Conservation (phyloP, 2,329 filamentous ascomycete species). For the Pseudogymnoascus sp. region DNA sequence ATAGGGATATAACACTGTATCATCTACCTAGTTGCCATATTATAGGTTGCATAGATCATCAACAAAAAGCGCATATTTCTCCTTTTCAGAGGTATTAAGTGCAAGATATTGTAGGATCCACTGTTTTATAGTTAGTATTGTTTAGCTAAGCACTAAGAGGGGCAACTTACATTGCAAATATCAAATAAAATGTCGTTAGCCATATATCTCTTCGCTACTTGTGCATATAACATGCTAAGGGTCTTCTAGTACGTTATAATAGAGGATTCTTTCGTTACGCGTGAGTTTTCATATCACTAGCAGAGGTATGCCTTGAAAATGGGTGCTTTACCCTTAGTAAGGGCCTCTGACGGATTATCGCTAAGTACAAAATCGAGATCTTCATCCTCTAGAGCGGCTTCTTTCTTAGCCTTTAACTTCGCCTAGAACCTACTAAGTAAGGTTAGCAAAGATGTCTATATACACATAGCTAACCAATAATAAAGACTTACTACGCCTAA, state of each 20-base stretch:
- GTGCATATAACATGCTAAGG: constrained; percentile 19
- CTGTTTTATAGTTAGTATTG: constrained; percentile 14
- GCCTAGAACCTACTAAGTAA: constrained; percentile 15
- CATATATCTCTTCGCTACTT: constrained; percentile 13
- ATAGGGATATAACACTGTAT: constrained; percentile 20
- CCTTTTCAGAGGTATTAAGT: constrained; percentile 20
- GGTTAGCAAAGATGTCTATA: constrained; percentile 12
- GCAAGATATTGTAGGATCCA: constrained; percentile 15
- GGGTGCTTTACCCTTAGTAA: constrained; percentile 13
- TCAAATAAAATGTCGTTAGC: constrained; percentile 17
- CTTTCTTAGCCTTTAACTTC: background rate
- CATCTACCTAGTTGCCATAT: constrained; percentile 18
- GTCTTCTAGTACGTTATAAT: constrained; percentile 19
- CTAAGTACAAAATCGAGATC: background rate
- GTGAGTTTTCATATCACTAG: constrained; percentile 17
- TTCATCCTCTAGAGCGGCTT: background rate
- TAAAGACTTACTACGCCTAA: constrained; percentile 16
- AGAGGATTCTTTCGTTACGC: constrained; percentile 18
- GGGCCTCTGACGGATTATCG: constrained; percentile 12
- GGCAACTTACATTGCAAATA: constrained; percentile 16
- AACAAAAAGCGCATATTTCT: constrained; percentile 20
- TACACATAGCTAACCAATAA: constrained; percentile 3
- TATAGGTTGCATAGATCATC: constrained; percentile 21
- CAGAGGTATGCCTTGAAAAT: constrained; percentile 20
- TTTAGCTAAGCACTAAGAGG: background rate